These are phyloP conservation scores for Trichoderma guizhouense DNA, from an alignment of 2,329 filamentous ascomycete genomes.

Conservation along the genomic window DNA sequence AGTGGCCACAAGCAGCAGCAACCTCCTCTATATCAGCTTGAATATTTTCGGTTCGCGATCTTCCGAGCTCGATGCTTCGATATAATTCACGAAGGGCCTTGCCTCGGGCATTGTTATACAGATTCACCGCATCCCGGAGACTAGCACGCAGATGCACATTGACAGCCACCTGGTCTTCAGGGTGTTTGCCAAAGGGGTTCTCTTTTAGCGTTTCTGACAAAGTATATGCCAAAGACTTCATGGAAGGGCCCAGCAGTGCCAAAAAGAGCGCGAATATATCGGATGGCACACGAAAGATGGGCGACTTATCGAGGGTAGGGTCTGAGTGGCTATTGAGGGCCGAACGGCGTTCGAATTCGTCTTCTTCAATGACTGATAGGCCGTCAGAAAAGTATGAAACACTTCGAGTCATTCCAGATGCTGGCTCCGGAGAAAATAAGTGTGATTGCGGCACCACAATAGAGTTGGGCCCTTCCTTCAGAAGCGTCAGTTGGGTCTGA, in stretches of 20 bases:
- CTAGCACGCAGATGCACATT: conserved; percentile 79
- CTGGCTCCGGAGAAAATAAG: conserved; percentile 20
- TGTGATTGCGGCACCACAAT: conserved; percentile 22
- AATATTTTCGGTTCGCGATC: conserved; percentile 65
- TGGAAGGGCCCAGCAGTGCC: conserved; percentile 80
- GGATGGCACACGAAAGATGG: conserved; percentile 58
- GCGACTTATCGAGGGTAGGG: conserved; percentile 28
- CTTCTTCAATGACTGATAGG: conserved; percentile 62
- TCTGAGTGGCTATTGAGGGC: conserved; percentile 29
- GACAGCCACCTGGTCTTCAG: conserved; percentile 66
- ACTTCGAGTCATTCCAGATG: conserved; percentile 27
- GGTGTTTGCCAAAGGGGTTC: conserved; percentile 70
- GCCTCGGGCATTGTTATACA: conserved; percentile 74
- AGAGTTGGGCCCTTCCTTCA: conserved; percentile 56
- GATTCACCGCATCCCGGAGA: conserved; percentile 70
- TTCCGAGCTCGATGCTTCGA: conserved; percentile 69
- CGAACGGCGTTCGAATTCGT: conserved; percentile 43
- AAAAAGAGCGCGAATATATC: conserved; percentile 95
- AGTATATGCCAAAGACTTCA: conserved; percentile 93
- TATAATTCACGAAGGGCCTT: conserved; percentile 79
- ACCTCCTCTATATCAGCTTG: conserved; percentile 96
- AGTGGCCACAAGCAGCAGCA: conserved; percentile 95
- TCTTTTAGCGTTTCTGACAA: conserved; percentile 85
- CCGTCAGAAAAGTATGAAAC: conserved; percentile 32
- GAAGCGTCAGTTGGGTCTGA: conserved; percentile 79